Evolutionary conservation across 179 eudicot species (phyloP), one percentile per base, ranked within the genome.

Genomic region (Actinidia arguta): DNA sequence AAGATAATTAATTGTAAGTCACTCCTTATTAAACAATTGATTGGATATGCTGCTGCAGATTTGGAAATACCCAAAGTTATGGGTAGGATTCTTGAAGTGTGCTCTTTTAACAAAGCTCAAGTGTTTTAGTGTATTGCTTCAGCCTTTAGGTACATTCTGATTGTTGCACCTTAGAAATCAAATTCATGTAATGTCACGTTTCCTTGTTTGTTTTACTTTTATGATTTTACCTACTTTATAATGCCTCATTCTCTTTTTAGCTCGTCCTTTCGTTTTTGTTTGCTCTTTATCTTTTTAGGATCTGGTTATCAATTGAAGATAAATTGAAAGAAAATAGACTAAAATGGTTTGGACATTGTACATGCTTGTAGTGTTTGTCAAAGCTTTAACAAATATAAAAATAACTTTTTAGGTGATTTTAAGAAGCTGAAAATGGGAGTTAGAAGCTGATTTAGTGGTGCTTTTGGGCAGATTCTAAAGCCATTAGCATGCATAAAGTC

Each of bases 41-140:
- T 20, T 74, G 81, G 25, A 31, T 46, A 47, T 83, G 47, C 68
- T 78, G 22, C 59, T 79, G 84, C 93, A 96, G 99, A 95, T 96
- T 76, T 96, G 99, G 99, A 96, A 96, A 86, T 87, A 88, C 81
- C 99, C 97, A 14, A 96, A 95, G 88, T 88, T 93, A 79, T 96
- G 99, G 99, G 98, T 93, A 75, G 99, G 99, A 85, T 96, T 96
- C 88, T 88, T 95, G 89, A 96, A 92, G 86, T 96, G 99, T 89
- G 94, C 93, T 75, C 93, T 85, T 18, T 79, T 93, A 83, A 96
- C 98, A 8, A 92, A 91, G 90, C 99, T 98, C 64, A 93, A 92
- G 79, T 96, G 97, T 79, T 95, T 95, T 81, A 72, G 86, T 25
- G 98, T 95, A 86, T 83, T 96, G 88, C 99, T 96, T 86, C 97